These are phyloP conservation scores for Geotrichum australiense DNA, from an alignment of 1,139 yeast genomes.

Conservation along the genomic window DNA sequence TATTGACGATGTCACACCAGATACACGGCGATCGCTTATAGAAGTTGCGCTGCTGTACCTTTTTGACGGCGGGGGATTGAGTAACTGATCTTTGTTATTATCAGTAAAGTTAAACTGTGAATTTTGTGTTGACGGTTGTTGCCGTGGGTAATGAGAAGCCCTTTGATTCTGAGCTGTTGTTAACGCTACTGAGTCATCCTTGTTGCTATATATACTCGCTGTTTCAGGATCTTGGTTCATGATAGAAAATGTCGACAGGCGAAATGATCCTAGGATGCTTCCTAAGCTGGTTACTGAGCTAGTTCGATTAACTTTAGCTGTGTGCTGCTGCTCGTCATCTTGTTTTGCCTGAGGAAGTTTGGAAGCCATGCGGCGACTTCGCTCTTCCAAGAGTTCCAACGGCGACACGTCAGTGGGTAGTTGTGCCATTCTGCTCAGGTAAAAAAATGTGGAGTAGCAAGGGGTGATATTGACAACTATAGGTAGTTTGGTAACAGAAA, in stretches of 20 bases:
- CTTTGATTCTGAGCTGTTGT: not conserved
- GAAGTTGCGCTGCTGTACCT: not conserved
- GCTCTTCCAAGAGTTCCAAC: slow-evolving; percentile 28
- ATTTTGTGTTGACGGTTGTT: no score
- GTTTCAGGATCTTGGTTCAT: slow-evolving; percentile 12
- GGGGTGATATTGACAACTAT: no score
- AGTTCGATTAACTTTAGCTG: slow-evolving; percentile 8
- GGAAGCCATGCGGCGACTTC: slow-evolving; percentile 28
- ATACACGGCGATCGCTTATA: not conserved
- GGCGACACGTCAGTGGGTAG: slow-evolving; percentile 25
- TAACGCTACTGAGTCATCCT: slow-evolving; percentile 2
- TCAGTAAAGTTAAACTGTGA: no score
- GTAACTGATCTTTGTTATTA: not conserved
- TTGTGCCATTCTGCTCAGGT: slow-evolving; percentile 16
- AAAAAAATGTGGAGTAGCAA: no score
- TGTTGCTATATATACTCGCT: slow-evolving; percentile 6
- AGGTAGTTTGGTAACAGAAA: no score
- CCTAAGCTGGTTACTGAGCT: slow-evolving; percentile 19
- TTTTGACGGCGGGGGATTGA: not conserved
- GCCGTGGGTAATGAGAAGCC: slow-evolving; percentile 4
- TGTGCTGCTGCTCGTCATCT: slow-evolving; percentile 1
- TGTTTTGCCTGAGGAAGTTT: slow-evolving; percentile 15
- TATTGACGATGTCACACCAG: slow-evolving; percentile 6
- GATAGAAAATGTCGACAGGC: slow-evolving; percentile 26
- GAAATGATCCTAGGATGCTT: slow-evolving; percentile 27